phyloP scores from a whole-genome alignment of 108 stramenopile species.

The Discostella stelligeroides region DNA sequence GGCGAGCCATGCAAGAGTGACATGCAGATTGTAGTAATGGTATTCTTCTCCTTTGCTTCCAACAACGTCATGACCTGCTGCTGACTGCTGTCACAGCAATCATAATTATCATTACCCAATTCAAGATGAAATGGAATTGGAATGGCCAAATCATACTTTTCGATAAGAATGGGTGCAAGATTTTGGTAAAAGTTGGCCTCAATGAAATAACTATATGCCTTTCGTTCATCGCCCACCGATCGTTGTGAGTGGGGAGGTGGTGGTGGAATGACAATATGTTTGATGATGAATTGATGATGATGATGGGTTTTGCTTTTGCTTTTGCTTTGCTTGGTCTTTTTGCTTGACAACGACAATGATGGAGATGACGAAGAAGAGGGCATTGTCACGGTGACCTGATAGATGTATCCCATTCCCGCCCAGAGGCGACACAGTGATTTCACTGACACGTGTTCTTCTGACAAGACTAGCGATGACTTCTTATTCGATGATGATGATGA shows the following conservation, averaged over 20 bases:
- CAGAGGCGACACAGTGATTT: slow-evolving; percentile 10
- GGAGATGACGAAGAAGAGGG: too few species aligned
- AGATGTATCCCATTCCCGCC: slow-evolving; percentile 76
- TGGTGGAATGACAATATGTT: slow-evolving; percentile 46
- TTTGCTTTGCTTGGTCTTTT: not conserved
- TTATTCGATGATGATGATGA: too few species aligned
- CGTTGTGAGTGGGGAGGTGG: slow-evolving; percentile 23
- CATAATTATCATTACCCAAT: slow-evolving; percentile 22
- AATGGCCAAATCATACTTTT: slow-evolving; percentile 18
- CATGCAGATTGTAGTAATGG: slow-evolving; percentile 46
- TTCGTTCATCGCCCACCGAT: slow-evolving; percentile 68
- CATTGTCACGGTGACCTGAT: slow-evolving; percentile 36
- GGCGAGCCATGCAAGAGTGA: slow-evolving; percentile 31
- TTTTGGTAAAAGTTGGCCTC: slow-evolving; percentile 75
- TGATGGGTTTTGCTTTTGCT: not conserved
- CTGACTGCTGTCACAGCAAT: too few species aligned
- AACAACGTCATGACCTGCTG: too few species aligned
- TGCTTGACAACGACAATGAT: not conserved
- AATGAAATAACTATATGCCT: slow-evolving; percentile 61
- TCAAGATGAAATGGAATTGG: slow-evolving; percentile 59
- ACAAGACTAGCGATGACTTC: not conserved
- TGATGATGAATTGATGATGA: slow-evolving; percentile 57
- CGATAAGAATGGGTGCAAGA: slow-evolving; percentile 33
- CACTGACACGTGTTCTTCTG: not conserved
- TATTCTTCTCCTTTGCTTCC: not conserved